Evolutionary conservation across 1,284 basidiomycete species (phyloP), one percentile per base, ranked within the genome.

Genomic region (Phylloboletellus chloephorus): DNA sequence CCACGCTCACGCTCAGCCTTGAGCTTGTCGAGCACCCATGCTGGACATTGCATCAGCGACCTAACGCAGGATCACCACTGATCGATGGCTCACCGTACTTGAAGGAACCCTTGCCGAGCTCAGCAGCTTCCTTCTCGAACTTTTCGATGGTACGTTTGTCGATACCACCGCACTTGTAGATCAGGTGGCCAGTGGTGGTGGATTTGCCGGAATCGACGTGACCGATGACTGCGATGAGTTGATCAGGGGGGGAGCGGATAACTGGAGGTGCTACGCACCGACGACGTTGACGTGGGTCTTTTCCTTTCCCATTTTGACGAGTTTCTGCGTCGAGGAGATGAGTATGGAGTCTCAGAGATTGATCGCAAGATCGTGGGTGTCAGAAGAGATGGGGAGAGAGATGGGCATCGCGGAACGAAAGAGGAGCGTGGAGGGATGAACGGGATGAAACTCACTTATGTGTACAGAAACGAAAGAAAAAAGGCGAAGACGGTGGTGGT

Each of bases 81-180:
- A 53, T 39, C 30, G 37, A 34, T 31, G 31, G 67, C 81, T 56
- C 53, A 89, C 86, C 91, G 74, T 94, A 96, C 74, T 96, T 96
- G 87, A 98, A 98, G 65, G 94, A 97, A 69, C 93, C 92, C 80
- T 98, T 98, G 68, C 95, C 96, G 67, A 98, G 88, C 72, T 99
- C 95, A 76, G 92, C 91, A 64, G 95, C 96, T 77, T 99, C 95
- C 86, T 99, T 99, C 83, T 99, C 95, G 82, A 98, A 98, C 78
- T 98, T 98, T 78, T 98, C 94, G 63, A 98, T 97, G 71, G 94
- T 98, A 87, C 96, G 95, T 81, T 98, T 98, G 74, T 99, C 96
- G 77, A 99, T 98, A 91, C 96, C 96, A 85, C 95, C 95, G 72
- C 95, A 99, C 86, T 99, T 98, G 91, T 98, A 98, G 84, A 98